Percentiles rank a stretch among this genome's conserved stretches.
These are phyloP conservation scores for Fusarium anguioides DNA, from an alignment of 2,329 filamentous ascomycete species.

Conservation along the genomic window DNA sequence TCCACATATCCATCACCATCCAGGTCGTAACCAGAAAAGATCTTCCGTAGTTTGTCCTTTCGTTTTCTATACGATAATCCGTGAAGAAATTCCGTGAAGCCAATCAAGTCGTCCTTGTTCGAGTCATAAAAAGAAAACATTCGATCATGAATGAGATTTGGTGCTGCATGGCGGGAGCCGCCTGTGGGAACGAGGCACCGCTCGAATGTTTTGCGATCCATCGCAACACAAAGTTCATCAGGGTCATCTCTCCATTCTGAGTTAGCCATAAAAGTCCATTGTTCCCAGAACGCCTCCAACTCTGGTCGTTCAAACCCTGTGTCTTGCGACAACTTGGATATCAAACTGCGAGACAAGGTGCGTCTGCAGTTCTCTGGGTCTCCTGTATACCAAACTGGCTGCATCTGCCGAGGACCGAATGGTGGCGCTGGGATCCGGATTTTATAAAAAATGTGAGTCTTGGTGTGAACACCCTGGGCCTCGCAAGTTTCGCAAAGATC, in stretches of 20 bases:
- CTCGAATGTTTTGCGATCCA: constrained; percentile 94
- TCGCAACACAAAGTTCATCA: constrained; percentile 79
- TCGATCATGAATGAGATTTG: constrained; percentile 93
- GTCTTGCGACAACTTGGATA: constrained; percentile 74
- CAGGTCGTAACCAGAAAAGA: constrained; percentile 92
- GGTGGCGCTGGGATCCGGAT: constrained; percentile 89
- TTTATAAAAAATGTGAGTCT: constrained; percentile 97
- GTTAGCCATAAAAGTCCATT: constrained; percentile 94
- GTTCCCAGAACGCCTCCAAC: constrained; percentile 94
- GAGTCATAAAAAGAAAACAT: constrained; percentile 98
- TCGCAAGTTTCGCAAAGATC: constrained; percentile 97
- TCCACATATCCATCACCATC: constrained; percentile 88
- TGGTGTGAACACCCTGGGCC: constrained; percentile 78
- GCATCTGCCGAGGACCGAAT: constrained; percentile 81
- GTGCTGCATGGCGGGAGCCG: constrained; percentile 78
- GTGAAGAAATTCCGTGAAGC: constrained; percentile 90
- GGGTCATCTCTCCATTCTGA: constrained; percentile 86
- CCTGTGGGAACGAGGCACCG: constrained; percentile 89
- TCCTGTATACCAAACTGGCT: constrained; percentile 88
- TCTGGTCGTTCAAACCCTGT: constrained; percentile 87
- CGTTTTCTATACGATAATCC: constrained; percentile 78
- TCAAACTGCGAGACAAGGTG: constrained; percentile 73
- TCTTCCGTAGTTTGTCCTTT: constrained; percentile 75
- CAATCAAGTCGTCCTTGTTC: constrained; percentile 88
- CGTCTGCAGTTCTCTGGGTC: constrained; percentile 79